Percentiles rank a stretch among this genome's conserved stretches.
phyloP scores from a whole-genome alignment of 163 green algal genomes.

The Coccomyxa subellipsoidea region DNA sequence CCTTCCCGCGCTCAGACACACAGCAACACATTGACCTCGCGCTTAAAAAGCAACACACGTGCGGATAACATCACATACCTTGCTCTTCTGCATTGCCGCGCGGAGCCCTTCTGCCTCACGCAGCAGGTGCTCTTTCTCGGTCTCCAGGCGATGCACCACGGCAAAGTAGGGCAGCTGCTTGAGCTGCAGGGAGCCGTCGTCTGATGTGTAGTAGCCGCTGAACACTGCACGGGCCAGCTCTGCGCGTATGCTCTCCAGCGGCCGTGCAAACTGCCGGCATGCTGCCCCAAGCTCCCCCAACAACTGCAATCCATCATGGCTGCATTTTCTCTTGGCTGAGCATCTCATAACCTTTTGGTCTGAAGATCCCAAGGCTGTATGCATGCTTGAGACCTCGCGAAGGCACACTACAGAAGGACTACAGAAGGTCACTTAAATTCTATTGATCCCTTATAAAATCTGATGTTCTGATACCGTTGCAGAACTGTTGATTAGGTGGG shows the following conservation, averaged over 20 bases:
- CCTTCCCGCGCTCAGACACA: too few species aligned
- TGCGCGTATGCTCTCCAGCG: conserved; percentile 2
- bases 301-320: neutral
- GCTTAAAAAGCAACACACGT: too few species aligned
- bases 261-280: conserved; percentile 3
- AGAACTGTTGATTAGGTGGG: too few species aligned
- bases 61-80: neutral
- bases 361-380: neutral
- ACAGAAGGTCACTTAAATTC: too few species aligned
- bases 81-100: neutral
- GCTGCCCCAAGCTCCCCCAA: conserved; percentile 16
- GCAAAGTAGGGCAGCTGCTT: conserved; percentile 19
- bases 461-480: too few species aligned
- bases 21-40: too few species aligned
- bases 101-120: neutral
- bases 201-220: conserved; percentile 19
- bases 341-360: neutral
- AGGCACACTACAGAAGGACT: too few species aligned
- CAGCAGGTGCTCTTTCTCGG: conserved; percentile 19
- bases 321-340: neutral
- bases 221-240: conserved; percentile 15
- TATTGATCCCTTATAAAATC: too few species aligned
- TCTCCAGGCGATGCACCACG: conserved; percentile 20
- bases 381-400: neutral
- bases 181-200: conserved; percentile 13